These are phyloP conservation scores for Eimeria maxima DNA, from an alignment of 169 alveolate species.

Conservation along the genomic window DNA sequence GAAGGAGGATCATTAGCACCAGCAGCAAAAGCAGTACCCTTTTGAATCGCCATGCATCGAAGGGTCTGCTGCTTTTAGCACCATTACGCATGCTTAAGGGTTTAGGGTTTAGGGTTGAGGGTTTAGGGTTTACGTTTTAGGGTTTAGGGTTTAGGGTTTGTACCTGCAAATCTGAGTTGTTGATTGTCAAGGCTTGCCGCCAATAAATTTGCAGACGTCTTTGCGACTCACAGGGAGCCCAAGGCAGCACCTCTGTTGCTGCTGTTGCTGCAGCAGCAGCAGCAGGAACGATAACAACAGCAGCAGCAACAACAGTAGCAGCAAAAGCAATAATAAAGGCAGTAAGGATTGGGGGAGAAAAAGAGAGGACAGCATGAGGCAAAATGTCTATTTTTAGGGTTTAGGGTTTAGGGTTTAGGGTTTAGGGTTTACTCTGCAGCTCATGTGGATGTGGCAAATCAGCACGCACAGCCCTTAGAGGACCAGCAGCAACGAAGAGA, in stretches of 20 bases:
- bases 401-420: too few species aligned
- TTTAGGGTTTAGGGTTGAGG: background rate
- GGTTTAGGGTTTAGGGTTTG: conserved; percentile 1
- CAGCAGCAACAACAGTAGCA: conserved; percentile 21
- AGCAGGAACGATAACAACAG: background rate
- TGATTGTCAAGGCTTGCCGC: background rate
- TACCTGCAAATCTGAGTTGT: background rate
- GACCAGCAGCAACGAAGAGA: too few species aligned
- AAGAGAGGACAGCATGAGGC: too few species aligned
- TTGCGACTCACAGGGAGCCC: background rate
- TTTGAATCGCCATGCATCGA: background rate
- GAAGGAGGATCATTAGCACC: background rate
- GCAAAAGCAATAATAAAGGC: background rate
- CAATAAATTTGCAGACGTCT: background rate
- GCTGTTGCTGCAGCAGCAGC: conserved; percentile 26
- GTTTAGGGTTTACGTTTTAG: background rate
- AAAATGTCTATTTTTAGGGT: too few species aligned
- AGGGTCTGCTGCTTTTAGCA: background rate
- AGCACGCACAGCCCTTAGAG: too few species aligned
- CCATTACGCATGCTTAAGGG: background rate
- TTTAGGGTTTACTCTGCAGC: too few species aligned
- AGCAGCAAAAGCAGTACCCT: background rate
- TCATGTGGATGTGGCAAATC: too few species aligned
- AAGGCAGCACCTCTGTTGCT: conserved; percentile 18
- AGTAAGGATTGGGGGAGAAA: too few species aligned